Conservation (phyloP, 2,329 filamentous ascomycete species). For the Zymoseptoria crescenta region DNA sequence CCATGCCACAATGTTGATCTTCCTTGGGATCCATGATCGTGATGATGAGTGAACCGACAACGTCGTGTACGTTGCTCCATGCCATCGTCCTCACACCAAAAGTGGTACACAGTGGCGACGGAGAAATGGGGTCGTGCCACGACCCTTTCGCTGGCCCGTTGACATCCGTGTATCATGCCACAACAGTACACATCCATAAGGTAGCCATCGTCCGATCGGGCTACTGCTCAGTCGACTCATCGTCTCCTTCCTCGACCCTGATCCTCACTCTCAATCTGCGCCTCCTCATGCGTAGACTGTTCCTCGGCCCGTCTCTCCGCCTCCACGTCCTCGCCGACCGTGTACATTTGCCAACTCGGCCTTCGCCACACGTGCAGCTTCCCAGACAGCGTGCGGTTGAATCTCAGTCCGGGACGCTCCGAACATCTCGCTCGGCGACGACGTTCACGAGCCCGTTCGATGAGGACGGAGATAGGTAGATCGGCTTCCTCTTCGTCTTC, state of each 20-base stretch:
- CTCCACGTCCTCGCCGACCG: constrained; percentile 23
- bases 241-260: neutral
- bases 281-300: neutral
- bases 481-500: constrained; percentile 19
- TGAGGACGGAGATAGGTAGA: constrained; percentile 19
- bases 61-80: neutral
- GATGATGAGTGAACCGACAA: neutral
- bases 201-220: neutral
- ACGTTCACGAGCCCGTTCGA: constrained; percentile 18
- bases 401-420: constrained; percentile 24
- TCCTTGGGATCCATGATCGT: neutral
- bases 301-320: constrained; percentile 20
- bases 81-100: neutral
- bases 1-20: neutral
- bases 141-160: neutral
- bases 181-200: neutral
- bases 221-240: neutral
- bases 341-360: constrained; percentile 23
- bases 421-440: constrained; percentile 12
- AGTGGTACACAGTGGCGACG: neutral
- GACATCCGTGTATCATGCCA: neutral
- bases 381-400: constrained; percentile 25
- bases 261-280: neutral
- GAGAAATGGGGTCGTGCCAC: neutral
- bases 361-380: constrained; percentile 25